Conservation (phyloP, 2,329 filamentous ascomycete genomes). For the Aspergillus sp. region DNA sequence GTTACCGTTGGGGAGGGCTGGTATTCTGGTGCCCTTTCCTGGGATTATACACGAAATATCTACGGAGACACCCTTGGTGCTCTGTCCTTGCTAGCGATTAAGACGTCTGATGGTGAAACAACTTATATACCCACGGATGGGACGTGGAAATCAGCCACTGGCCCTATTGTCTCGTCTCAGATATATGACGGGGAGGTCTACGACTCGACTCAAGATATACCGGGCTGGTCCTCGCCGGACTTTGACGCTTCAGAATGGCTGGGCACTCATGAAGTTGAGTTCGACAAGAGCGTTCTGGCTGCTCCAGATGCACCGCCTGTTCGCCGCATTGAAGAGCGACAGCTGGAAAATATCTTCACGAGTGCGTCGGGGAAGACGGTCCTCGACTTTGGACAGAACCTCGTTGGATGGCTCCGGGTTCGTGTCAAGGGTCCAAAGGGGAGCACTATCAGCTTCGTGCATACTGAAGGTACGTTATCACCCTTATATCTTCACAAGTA, state of each 20-base stretch:
- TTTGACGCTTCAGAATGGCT: constrained; percentile 14
- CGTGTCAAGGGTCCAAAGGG: constrained; percentile 20
- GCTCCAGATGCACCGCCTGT: constrained; percentile 46
- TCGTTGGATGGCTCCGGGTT: constrained; percentile 52
- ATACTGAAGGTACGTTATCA: constrained; percentile 40
- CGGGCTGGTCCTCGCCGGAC: constrained; percentile 33
- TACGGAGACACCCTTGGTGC: constrained; percentile 20
- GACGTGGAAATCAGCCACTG: constrained; percentile 12
- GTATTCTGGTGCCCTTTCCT: constrained; percentile 39
- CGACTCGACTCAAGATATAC: constrained; percentile 38
- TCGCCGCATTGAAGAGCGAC: constrained; percentile 32
- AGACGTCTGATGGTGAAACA: constrained; percentile 2
- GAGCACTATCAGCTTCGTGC: constrained; percentile 28
- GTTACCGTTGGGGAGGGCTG: constrained; percentile 51
- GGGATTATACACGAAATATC: constrained; percentile 16
- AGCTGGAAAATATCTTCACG: constrained; percentile 27
- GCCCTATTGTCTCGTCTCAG: constrained; percentile 28
- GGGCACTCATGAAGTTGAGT: constrained; percentile 9
- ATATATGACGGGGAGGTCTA: constrained; percentile 56
- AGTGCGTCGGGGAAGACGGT: constrained; percentile 49
- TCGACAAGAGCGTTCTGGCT: constrained; percentile 8
- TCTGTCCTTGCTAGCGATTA: constrained; percentile 10
- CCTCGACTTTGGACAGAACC: constrained; percentile 60
- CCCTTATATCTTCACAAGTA: neutral
- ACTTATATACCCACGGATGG: constrained; percentile 11